Percentiles rank a stretch among this genome's conserved stretches.
These are phyloP conservation scores for Polychaeton citri DNA, from an alignment of 2,329 filamentous ascomycete species.

Conservation along the genomic window DNA sequence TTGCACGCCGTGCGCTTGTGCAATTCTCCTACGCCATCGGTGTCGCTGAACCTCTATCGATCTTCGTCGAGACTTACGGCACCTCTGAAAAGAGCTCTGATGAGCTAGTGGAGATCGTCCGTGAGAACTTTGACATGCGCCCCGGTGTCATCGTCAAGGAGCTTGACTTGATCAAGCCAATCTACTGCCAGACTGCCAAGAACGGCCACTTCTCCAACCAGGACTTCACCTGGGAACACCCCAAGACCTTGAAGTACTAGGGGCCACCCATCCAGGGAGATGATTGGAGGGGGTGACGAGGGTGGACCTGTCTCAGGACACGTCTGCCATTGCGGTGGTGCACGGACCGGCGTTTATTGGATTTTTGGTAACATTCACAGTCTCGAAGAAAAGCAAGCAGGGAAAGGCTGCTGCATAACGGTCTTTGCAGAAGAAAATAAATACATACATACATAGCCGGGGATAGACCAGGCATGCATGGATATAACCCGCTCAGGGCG, in stretches of 20 bases:
- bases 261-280: too few relatives aligned
- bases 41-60: conserved; percentile 92
- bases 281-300: too few relatives aligned
- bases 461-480: conserved; percentile 3
- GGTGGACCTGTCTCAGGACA: too few relatives aligned
- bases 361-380: too few relatives aligned
- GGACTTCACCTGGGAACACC: conserved; percentile 95
- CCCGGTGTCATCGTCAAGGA: conserved; percentile 98
- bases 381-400: too few relatives aligned
- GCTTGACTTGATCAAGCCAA: conserved; percentile 86
- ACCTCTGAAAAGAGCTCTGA: conserved; percentile 81
- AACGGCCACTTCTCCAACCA: conserved; percentile 99
- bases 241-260: conserved; percentile 88
- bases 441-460: neutral
- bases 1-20: conserved; percentile 84
- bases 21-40: conserved; percentile 99
- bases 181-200: conserved; percentile 98
- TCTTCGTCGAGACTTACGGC: conserved; percentile 96
- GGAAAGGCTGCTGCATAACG: too few relatives aligned
- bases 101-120: conserved; percentile 90
- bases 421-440: conserved; percentile 2
- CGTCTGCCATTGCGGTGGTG: too few relatives aligned
- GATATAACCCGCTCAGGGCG: conserved; percentile 3
- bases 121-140: conserved; percentile 91
- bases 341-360: too few relatives aligned